Evolutionary conservation across 2,329 filamentous ascomycete genomes (phyloP), one percentile per base, ranked within the genome.

Genomic region (Myriosclerotinia duriaeana): DNA sequence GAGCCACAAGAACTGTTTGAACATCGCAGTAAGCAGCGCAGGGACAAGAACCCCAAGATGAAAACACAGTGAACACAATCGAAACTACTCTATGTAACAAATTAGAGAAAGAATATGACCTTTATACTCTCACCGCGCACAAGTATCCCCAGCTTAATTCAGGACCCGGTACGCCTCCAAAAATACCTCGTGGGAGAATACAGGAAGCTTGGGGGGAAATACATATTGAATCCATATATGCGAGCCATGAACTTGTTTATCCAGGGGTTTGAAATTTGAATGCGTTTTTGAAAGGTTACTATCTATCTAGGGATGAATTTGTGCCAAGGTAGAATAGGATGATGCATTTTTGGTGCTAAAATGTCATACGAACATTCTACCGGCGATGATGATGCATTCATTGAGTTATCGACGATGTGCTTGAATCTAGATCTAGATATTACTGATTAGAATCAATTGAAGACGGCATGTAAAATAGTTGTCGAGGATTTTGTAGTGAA

Each of bases 31-130:
- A 17, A 72, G 34, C 8, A 69, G 36, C 12, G 66, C 66, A 22
- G 44, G 56, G 61, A 50, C 30, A 65, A 56, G 66, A 74, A 60
- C 70, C 59, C 70, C 73, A 75, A 75, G 48, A 46, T 63, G 67
- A 42, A 15, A 53, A 30, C 17, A 17, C 1, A 55, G 5, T n/a
- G 22, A 48, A 38, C 52, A n/a, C 17, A 64, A 56, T 5, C 17
- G 26, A 50, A 62, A 34, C 20, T 30, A 34, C 20, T 26, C 36
- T n/a, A n/a, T n/a, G n/a, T n/a, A 42, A 61, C 9, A 44, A 30
- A 17, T 0, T 12, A 42, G 53, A 59, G 55, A 50, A 59, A 52
- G 17, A 30, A 26, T 12, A 40, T 17, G n/a, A 53, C 34, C 22
- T 38, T 65, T 65, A 65, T 65, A 65, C 54, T 58, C 38, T n/a